These are phyloP conservation scores for Lentinula sp. DNA, from an alignment of 768 basidiomycete genomes.

Conservation along the genomic window DNA sequence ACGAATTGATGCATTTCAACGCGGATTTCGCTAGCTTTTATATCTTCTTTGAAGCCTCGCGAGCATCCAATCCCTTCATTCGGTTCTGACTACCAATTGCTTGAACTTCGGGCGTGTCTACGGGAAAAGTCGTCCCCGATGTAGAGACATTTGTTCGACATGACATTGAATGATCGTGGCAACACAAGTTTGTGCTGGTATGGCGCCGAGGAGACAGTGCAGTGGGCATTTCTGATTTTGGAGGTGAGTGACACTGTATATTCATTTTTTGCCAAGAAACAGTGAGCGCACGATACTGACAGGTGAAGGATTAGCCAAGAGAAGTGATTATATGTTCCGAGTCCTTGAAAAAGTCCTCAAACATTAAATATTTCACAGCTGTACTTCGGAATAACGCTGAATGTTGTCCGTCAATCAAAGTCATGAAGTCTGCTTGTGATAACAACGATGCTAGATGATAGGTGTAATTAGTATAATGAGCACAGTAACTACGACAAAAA, in stretches of 20 bases:
- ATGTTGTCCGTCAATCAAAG: neutral
- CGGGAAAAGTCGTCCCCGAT: neutral
- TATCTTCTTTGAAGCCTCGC: neutral
- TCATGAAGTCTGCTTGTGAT: neutral
- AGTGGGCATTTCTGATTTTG: neutral
- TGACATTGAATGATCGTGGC: neutral
- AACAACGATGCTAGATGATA: neutral
- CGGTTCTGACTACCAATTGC: neutral
- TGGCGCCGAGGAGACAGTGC: neutral
- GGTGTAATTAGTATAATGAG: too few relatives aligned
- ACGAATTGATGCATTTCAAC: neutral
- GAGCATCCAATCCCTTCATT: neutral
- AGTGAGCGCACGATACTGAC: neutral
- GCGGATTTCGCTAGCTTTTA: neutral
- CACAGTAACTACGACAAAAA: too few relatives aligned
- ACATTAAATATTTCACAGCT: neutral
- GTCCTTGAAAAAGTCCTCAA: neutral
- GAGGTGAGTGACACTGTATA: neutral
- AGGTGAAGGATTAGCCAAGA: neutral
- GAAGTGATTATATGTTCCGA: neutral
- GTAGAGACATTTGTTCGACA: neutral
- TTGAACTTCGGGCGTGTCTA: neutral
- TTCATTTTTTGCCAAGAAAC: neutral
- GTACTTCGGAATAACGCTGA: neutral
- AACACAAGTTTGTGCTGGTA: neutral